Percentiles rank a stretch among this genome's conserved stretches.
These are phyloP conservation scores for Tolypocladium ovalisporum DNA, from an alignment of 2,329 filamentous ascomycete genomes.

Conservation along the genomic window DNA sequence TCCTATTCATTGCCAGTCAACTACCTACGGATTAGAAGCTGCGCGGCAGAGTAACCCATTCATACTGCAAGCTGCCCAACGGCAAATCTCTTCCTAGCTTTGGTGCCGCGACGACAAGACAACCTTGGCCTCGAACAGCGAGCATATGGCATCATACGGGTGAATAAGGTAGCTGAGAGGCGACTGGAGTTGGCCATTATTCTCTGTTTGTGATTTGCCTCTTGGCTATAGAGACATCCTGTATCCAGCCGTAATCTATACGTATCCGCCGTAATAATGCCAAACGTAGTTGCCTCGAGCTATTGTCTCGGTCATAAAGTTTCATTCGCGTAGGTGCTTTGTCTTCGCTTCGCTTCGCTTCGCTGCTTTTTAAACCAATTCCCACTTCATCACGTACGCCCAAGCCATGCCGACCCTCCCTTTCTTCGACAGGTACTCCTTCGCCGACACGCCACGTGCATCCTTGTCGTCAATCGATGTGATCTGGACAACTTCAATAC, in stretches of 20 bases:
- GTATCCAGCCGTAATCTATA: background rate
- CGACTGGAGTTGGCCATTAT: too few relatives aligned
- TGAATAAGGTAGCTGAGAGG: too few relatives aligned
- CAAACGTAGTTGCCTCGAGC: background rate
- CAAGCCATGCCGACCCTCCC: conserved; percentile 34
- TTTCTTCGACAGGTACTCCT: conserved; percentile 32
- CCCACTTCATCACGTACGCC: conserved; percentile 36
- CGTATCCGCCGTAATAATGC: background rate
- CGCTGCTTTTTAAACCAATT: conserved; percentile 26
- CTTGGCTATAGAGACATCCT: background rate
- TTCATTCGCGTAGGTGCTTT: background rate
- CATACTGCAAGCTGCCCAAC: too few relatives aligned
- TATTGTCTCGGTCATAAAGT: background rate
- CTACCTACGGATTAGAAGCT: too few relatives aligned
- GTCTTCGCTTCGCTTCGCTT: background rate
- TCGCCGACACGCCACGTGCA: conserved; percentile 35
- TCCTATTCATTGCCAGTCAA: too few relatives aligned
- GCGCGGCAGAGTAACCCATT: too few relatives aligned
- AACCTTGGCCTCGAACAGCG: too few relatives aligned
- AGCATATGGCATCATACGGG: too few relatives aligned
- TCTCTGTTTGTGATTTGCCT: background rate
- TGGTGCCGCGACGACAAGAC: too few relatives aligned
- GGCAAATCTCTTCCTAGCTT: too few relatives aligned
- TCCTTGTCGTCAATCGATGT: conserved; percentile 34
- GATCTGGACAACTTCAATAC: conserved; percentile 53